These are phyloP conservation scores for Stemphylium beticola DNA, from an alignment of 2,329 filamentous ascomycete genomes.

Conservation along the genomic window DNA sequence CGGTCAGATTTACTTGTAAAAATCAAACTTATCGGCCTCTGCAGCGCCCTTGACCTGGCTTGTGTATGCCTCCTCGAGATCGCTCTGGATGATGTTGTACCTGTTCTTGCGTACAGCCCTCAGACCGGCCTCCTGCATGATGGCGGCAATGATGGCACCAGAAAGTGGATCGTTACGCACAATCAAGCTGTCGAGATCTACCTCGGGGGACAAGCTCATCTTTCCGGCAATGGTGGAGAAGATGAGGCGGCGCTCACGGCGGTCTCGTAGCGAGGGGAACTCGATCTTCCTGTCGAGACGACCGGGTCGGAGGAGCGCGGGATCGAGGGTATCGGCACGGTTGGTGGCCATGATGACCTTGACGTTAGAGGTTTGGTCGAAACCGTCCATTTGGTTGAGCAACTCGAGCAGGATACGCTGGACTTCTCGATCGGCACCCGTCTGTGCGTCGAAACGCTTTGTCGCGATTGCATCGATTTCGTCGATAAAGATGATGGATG, in stretches of 20 bases:
- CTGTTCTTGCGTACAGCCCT: conserved; percentile 95
- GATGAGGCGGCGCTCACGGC: conserved; percentile 92
- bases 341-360: conserved; percentile 99
- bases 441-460: conserved; percentile 92
- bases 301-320: conserved; percentile 89
- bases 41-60: conserved; percentile 89
- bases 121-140: conserved; percentile 98
- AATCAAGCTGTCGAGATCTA: conserved; percentile 94
- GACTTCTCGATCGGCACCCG: conserved; percentile 95
- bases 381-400: conserved; percentile 99
- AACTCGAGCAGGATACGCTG: conserved; percentile 97
- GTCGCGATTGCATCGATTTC: conserved; percentile 7
- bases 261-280: conserved; percentile 92
- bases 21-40: conserved; percentile 81
- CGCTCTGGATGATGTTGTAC: conserved; percentile 98
- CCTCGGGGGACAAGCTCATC: conserved; percentile 96
- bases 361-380: conserved; percentile 98
- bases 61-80: conserved; percentile 96
- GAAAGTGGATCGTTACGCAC: conserved; percentile 95
- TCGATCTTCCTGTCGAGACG: conserved; percentile 98
- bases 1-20: conserved; percentile 44
- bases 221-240: conserved; percentile 96
- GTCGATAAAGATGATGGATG: conserved; percentile 85
- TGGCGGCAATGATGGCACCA: conserved; percentile 94
- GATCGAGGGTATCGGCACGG: conserved; percentile 94